A percentile compares a stretch with the other conserved stretches of the same genome.
Evolutionary conservation across 192 early-diverging fungal species (phyloP).

Genomic region (Coemansia sp.): DNA sequence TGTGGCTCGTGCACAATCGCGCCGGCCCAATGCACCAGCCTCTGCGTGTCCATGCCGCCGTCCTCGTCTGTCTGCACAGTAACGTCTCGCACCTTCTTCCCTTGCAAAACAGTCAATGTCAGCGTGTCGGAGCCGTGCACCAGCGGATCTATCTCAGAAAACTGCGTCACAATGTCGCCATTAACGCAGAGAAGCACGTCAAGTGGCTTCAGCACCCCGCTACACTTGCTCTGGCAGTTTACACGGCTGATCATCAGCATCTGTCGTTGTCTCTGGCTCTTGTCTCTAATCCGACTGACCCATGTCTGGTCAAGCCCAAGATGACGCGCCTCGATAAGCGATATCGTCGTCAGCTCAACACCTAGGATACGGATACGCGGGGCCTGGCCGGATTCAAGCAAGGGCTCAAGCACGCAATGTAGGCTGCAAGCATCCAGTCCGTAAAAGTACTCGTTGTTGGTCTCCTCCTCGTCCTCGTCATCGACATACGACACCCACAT

Average conservation of each 20-base stretch:
- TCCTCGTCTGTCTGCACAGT: slow-evolving; percentile 2
- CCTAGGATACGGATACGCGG: slow-evolving; percentile 60
- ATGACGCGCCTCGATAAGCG: slow-evolving; percentile 62
- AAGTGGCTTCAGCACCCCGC: slow-evolving; percentile 59
- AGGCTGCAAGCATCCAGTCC: slow-evolving; percentile 50
- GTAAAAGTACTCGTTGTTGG: slow-evolving; percentile 43
- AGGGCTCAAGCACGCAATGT: slow-evolving; percentile 33
- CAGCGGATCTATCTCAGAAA: slow-evolving; percentile 57
- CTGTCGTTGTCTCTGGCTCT: slow-evolving; percentile 30
- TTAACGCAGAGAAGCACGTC: slow-evolving; percentile 65
- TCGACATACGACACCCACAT: slow-evolving; percentile 40
- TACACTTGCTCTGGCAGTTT: slow-evolving; percentile 6
- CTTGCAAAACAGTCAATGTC: slow-evolving; percentile 63
- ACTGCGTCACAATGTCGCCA: slow-evolving; percentile 59
- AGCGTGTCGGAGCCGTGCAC: slow-evolving; percentile 53
- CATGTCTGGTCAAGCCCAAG: slow-evolving; percentile 61
- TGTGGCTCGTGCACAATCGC: slow-evolving; percentile 72
- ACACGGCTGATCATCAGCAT: slow-evolving; percentile 51
- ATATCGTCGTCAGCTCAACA: slow-evolving; percentile 64
- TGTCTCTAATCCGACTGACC: slow-evolving; percentile 61
- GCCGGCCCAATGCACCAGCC: slow-evolving; percentile 81
- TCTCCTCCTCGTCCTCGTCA: slow-evolving; percentile 29
- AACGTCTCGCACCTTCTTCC: slow-evolving; percentile 49
- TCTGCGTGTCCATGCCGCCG: slow-evolving; percentile 18
- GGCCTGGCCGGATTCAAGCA: slow-evolving; percentile 44